Evolutionary conservation across 352 stramenopile genomes (phyloP), one percentile per base, ranked within the genome.

Genomic region (Phytophthora citricola): DNA sequence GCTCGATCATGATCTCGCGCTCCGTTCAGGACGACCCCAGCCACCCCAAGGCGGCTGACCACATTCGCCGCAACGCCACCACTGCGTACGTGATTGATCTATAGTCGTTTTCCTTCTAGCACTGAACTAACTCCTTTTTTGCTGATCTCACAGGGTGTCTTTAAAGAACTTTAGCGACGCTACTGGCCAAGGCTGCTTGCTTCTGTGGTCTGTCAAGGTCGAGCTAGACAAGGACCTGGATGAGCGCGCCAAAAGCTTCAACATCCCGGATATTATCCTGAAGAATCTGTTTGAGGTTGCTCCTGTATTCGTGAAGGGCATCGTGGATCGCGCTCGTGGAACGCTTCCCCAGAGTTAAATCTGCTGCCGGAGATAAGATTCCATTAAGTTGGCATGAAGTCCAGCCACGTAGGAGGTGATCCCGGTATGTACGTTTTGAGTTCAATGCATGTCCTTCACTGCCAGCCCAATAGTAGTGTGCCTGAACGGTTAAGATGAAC

Each of bases 201-300:
- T 94, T 34, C 66, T 96, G 11, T 96, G 88, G 86, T 94, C 86
- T 6, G 87, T 92, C 41, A 92, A 92, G 75, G 88, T 96, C 4
- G 51, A 85, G 32, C 81, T 95, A 22, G 83, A 93, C 58, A 88
- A 90, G 69, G 80, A 94, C 36, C 66, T 71, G 17, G 83, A 92
- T 38, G 85, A 93, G 70, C 81, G 80, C 29, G 75, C 78, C 45
- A 91, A 91, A 71, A 81, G 77, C 47, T 81, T 84, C 58, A 96
- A 96, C 73, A 85, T 90, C 36, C 83, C 87, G 31, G 88, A 96
- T 55, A 92, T 94, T 58, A 92, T 96, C 55, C 70, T 96, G 22
- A 93, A 92, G 71, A 96, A 96, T 73, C 58, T 96, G 17, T 96
- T 96, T 41, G 88, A 96, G 71, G 85, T 94, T 65, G 83, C 83